Percentiles rank a stretch among this genome's conserved stretches.
Evolutionary conservation across 768 basidiomycete species (phyloP).

Genomic region (Lactifluus volemus): DNA sequence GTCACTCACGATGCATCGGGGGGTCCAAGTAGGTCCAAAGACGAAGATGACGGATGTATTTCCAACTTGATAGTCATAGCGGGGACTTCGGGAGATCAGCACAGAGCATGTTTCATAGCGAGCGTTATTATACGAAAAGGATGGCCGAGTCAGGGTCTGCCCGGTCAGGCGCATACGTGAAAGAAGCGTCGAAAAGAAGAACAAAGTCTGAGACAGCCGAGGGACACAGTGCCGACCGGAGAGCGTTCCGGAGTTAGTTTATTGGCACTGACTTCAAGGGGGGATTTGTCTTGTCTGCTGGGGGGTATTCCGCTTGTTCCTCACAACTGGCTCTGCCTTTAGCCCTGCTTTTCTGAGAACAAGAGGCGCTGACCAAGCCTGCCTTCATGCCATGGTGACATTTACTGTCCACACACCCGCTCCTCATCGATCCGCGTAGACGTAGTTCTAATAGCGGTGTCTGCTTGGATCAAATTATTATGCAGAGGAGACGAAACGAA

Average conservation of each 20-base stretch:
- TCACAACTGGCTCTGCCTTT: background rate
- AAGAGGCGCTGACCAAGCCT: constrained; percentile 5
- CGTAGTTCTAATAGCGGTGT: background rate
- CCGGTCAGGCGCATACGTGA: background rate
- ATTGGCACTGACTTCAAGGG: too few species aligned
- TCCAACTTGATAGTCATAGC: constrained; percentile 58
- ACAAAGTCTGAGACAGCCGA: background rate
- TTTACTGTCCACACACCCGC: background rate
- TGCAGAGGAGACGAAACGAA: background rate
- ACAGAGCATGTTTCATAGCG: background rate
- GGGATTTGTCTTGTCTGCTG: background rate
- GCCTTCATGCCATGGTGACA: too few species aligned
- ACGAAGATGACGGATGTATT: constrained; percentile 48
- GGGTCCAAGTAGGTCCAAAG: constrained; percentile 63
- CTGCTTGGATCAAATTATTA: background rate
- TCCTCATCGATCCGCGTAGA: background rate
- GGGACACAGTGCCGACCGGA: background rate
- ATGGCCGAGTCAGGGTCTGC: background rate
- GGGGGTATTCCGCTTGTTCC: constrained; percentile 7
- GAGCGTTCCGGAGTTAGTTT: background rate
- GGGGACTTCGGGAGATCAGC: background rate
- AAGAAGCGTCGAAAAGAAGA: background rate
- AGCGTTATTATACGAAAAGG: constrained; percentile 1
- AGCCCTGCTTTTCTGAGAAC: constrained; percentile 3
- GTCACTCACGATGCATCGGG: constrained; percentile 52